Conservation (phyloP, 31 red algal genomes). For the Asparagopsis taxiformis region DNA sequence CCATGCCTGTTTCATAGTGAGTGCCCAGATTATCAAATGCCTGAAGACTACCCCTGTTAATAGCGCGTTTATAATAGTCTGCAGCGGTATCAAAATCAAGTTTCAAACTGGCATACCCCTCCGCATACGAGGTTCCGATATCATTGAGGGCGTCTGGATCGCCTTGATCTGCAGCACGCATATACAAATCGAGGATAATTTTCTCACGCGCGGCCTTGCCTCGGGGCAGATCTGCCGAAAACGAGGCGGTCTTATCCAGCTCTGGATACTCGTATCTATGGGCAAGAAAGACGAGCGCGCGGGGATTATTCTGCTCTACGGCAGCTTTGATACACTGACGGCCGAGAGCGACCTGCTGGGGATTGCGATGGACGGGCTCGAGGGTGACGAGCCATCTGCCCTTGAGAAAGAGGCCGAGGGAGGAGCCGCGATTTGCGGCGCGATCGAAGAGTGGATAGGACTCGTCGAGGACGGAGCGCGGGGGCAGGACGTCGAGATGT, state of each 20-base stretch:
- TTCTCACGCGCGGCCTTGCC: slow-evolving; percentile 10
- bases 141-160: slow-evolving; percentile 60
- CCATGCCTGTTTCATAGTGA: slow-evolving; percentile 74
- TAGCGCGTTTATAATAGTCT: slow-evolving; percentile 38
- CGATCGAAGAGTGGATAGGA: slow-evolving; percentile 29
- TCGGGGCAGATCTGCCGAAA: slow-evolving; percentile 38
- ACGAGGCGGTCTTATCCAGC: slow-evolving; percentile 15
- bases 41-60: slow-evolving; percentile 25
- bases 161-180: slow-evolving; percentile 20
- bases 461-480: slow-evolving; percentile 36
- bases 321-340: slow-evolving; percentile 23
- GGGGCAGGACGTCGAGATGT: slow-evolving; percentile 18
- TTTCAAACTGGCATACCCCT: slow-evolving; percentile 32
- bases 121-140: slow-evolving; percentile 40
- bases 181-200: slow-evolving; percentile 34
- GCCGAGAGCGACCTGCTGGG: slow-evolving; percentile 8
- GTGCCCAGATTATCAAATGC: slow-evolving; percentile 69
- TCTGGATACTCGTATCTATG: slow-evolving; percentile 60
- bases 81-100: slow-evolving; percentile 50
- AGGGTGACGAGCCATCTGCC: slow-evolving; percentile 47
- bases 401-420: slow-evolving; percentile 27
- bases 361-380: slow-evolving; percentile 38
- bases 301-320: slow-evolving; percentile 3
- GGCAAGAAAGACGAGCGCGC: slow-evolving; percentile 46
- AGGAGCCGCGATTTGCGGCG: not conserved